Evolutionary conservation across 1,139 yeast species (phyloP).

Genomic region (Hanseniaspora gamundiae): DNA sequence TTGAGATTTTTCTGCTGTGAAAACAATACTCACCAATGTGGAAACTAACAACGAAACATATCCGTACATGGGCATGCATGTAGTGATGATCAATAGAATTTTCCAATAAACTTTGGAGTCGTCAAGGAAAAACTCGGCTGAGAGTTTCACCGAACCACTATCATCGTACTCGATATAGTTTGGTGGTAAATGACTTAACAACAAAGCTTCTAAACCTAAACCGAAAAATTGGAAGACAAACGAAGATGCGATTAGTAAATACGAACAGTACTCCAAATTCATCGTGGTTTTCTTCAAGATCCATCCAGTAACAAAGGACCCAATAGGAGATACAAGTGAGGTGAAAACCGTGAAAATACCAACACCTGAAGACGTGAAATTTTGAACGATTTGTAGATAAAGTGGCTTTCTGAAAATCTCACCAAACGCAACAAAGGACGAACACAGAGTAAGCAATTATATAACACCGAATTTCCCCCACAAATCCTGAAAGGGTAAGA

Average conservation of each 20-base stretch:
- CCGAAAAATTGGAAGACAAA: conserved; percentile 16
- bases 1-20: conserved; percentile 22
- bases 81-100: conserved; percentile 14
- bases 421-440: conserved; percentile 23
- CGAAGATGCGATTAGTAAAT: conserved; percentile 15
- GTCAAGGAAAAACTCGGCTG: conserved; percentile 7
- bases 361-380: conserved; percentile 36
- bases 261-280: conserved; percentile 20
- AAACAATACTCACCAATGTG: conserved; percentile 24
- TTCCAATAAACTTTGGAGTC: conserved; percentile 15
- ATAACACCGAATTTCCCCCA: conserved; percentile 21
- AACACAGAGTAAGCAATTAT: conserved; percentile 18
- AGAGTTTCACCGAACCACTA: conserved; percentile 4
- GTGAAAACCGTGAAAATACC: conserved; percentile 41
- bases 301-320: conserved; percentile 50
- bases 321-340: conserved; percentile 37
- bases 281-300: conserved; percentile 23
- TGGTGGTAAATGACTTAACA: conserved; percentile 16
- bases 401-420: conserved; percentile 42
- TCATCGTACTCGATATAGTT: conserved; percentile 4
- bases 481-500: conserved; percentile 21
- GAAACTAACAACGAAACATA: conserved; percentile 22
- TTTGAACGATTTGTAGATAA: conserved; percentile 39
- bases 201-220: conserved; percentile 11
- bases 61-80: conserved; percentile 17